phyloP scores from a whole-genome alignment of 495 filamentous ascomycete species.

The Poronia punctata region DNA sequence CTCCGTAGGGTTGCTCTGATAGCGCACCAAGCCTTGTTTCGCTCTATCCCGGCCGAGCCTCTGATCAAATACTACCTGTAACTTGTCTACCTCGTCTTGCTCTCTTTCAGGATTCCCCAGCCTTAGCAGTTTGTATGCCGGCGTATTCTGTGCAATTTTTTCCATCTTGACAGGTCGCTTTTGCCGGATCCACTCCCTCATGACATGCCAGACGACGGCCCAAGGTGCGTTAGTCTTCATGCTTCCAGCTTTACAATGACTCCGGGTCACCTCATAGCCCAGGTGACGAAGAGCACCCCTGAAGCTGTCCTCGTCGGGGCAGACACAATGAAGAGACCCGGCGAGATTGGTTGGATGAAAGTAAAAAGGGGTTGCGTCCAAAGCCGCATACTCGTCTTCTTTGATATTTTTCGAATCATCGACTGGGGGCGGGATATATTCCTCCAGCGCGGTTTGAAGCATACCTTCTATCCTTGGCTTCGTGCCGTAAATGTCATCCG shows the following conservation, averaged over 20 bases:
- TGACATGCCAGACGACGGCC: conserved; percentile 84
- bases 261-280: conserved; percentile 74
- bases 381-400: conserved; percentile 45
- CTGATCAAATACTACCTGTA: conserved; percentile 75
- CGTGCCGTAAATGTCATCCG: conserved; percentile 65
- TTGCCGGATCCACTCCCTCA: conserved; percentile 83
- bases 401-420: conserved; percentile 23
- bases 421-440: conserved; percentile 40
- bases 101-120: conserved; percentile 21
- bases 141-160: conserved; percentile 56
- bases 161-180: conserved; percentile 64
- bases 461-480: conserved; percentile 79
- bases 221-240: conserved; percentile 89
- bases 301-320: conserved; percentile 62
- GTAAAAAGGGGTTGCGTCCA: conserved; percentile 77
- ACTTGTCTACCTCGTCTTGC: conserved; percentile 27
- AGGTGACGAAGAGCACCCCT: conserved; percentile 72
- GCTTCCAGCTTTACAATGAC: conserved; percentile 80
- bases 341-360: conserved; percentile 66
- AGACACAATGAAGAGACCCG: conserved; percentile 67
- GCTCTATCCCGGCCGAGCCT: conserved; percentile 61
- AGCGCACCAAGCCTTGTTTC: conserved; percentile 62
- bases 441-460: conserved; percentile 80
- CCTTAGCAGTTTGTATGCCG: conserved; percentile 57
- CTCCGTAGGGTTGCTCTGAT: conserved; percentile 78